Evolutionary conservation across 352 stramenopile genomes (phyloP).

Genomic region (Pythium sukuiense): DNA sequence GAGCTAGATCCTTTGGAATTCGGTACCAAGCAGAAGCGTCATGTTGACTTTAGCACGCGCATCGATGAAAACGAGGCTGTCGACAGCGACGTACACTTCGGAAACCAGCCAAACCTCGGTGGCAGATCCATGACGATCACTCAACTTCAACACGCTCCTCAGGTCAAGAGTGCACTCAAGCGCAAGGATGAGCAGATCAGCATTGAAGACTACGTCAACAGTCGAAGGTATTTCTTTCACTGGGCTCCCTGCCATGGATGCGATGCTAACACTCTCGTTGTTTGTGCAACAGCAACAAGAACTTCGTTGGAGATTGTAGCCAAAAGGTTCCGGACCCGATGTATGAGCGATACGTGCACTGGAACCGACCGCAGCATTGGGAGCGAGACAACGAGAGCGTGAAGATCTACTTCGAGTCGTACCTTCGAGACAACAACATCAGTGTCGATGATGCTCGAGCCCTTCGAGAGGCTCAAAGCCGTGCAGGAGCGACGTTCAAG

Average conservation of each 20-base stretch:
- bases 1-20: conserved; percentile 33
- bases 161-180: conserved; percentile 38
- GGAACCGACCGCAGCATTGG: conserved; percentile 66
- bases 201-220: conserved; percentile 53
- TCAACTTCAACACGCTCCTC: conserved; percentile 8
- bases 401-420: conserved; percentile 80
- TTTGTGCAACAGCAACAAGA: conserved; percentile 36
- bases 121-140: conserved; percentile 18
- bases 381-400: conserved; percentile 79
- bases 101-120: conserved; percentile 4
- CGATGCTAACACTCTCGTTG: neutral
- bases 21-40: neutral
- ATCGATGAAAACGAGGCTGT: conserved; percentile 17
- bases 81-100: neutral
- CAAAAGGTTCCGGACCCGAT: conserved; percentile 39
- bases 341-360: conserved; percentile 71
- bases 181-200: conserved; percentile 60
- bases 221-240: conserved; percentile 37
- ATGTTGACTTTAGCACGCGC: conserved; percentile 15
- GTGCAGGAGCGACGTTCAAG: conserved; percentile 78
- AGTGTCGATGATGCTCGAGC: conserved; percentile 60
- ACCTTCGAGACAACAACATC: conserved; percentile 77
- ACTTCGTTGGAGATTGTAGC: conserved; percentile 69
- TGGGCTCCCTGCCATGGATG: neutral
- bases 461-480: conserved; percentile 65